Evolutionary conservation across 257 asterid genomes (phyloP), one percentile per base, ranked within the genome.

Genomic region (Avicennia marina): DNA sequence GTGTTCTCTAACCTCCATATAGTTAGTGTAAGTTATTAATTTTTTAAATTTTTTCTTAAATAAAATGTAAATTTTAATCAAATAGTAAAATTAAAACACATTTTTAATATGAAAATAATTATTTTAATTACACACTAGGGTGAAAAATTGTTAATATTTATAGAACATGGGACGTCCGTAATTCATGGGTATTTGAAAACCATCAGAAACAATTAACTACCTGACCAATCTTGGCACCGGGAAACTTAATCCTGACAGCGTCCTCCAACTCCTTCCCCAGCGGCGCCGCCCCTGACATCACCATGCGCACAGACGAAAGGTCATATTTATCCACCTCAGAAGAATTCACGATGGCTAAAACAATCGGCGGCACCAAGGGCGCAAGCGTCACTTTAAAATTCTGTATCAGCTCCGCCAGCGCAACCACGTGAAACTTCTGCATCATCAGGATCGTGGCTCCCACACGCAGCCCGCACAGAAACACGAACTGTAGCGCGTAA

Each of bases 201-300:
- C 17, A 43, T 6, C 49, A 20, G 20, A 33, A 22, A n/a, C n/a
- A 2, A 44, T 12, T 17, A 8, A 56, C 48, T 72, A 90, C 98
- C 85, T 90, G 98, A 0, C 96, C 98, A 47, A 90, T 89, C 49
- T 74, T 87, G 1, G 98, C 89, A 15, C 81, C 82, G 0, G 96
- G 89, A 54, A 90, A 84, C 67, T 87, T 90, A 2, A 47, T 41
- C 21, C 95, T 60, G 0, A 83, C 94, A 1, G 96, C 87, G 38
- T 90, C 98, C 78, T 90, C 95, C 38, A 90, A 78, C 75, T 90
- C 98, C 81, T 83, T 85, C 1, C 98, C 98, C 0, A 90, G 78
- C 10, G 98, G 98, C 20, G 96, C 98, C 27, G 96, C 98, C 51
- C 98, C 98, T 0, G 98, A 90, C 91, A 87, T 75, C 24, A 90